These are phyloP conservation scores for Mortierella sp. DNA, from an alignment of 371 early-diverging fungal species.

Conservation along the genomic window DNA sequence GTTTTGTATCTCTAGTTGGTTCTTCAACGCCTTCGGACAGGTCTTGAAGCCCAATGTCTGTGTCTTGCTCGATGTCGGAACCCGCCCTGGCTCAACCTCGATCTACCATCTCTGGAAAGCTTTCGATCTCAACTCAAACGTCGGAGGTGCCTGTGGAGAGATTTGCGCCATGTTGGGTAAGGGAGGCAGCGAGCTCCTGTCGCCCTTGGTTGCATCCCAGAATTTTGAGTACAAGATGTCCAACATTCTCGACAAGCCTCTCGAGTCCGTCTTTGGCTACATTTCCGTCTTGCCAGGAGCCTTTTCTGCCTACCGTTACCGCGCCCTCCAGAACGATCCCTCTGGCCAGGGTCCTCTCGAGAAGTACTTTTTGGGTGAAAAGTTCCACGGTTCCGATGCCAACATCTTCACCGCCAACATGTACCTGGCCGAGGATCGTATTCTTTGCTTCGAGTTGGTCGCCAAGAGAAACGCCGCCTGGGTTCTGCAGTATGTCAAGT, in stretches of 20 bases:
- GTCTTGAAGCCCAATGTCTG: slow-evolving; percentile 82
- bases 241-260: slow-evolving; percentile 90
- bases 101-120: slow-evolving; percentile 88
- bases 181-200: slow-evolving; percentile 62
- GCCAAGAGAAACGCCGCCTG: slow-evolving; percentile 79
- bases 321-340: slow-evolving; percentile 77
- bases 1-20: slow-evolving; percentile 68
- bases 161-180: slow-evolving; percentile 80
- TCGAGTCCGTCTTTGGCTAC: slow-evolving; percentile 88
- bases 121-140: slow-evolving; percentile 79
- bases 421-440: slow-evolving; percentile 89
- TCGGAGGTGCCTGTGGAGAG: slow-evolving; percentile 92
- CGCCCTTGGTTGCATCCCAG: slow-evolving; percentile 83
- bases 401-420: slow-evolving; percentile 81
- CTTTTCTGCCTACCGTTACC: slow-evolving; percentile 87
- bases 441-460: slow-evolving; percentile 88
- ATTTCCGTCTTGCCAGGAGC: slow-evolving; percentile 89
- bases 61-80: slow-evolving; percentile 87
- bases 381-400: slow-evolving; percentile 70
- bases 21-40: slow-evolving; percentile 89
- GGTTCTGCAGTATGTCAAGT: slow-evolving; percentile 75
- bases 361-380: slow-evolving; percentile 86
- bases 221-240: slow-evolving; percentile 92
- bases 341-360: slow-evolving; percentile 75
- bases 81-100: slow-evolving; percentile 75